Conservation (phyloP, 1,284 basidiomycete species). For the Sporisorium exsertum region DNA sequence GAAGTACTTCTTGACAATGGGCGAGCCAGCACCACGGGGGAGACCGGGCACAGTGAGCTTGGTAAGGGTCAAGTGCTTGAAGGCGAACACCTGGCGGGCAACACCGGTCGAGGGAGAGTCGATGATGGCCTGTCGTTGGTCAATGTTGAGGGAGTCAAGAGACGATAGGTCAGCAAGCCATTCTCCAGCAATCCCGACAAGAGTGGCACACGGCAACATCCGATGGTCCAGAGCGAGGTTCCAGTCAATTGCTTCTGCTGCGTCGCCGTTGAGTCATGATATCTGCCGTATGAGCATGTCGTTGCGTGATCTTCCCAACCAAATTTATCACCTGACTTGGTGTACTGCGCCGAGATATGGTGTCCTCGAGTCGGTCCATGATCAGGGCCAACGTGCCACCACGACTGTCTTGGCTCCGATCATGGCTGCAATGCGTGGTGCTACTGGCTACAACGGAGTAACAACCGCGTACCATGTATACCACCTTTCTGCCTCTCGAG, state of each 20-base stretch:
- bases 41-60: conserved; percentile 85
- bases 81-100: conserved; percentile 89
- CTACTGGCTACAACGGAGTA: not conserved
- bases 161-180: not conserved
- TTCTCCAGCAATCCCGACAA: not conserved
- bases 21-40: conserved; percentile 86
- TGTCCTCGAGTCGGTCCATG: not conserved
- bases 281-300: not conserved
- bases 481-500: too few relatives aligned
- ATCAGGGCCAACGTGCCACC: not conserved
- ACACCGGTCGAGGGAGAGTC: conserved; percentile 93
- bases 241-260: not conserved
- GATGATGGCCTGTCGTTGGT: conserved; percentile 81
- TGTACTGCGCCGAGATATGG: not conserved
- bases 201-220: not conserved
- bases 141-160: not conserved
- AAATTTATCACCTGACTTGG: not conserved
- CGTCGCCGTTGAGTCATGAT: too few relatives aligned
- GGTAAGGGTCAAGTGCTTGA: conserved; percentile 92
- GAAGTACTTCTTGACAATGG: conserved; percentile 85
- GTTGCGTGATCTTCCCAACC: not conserved
- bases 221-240: not conserved
- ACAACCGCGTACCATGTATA: not conserved
- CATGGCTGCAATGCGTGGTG: not conserved
- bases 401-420: not conserved